A percentile compares a stretch with the other conserved stretches of the same genome.
Conservation (phyloP, 192 early-diverging fungal genomes). For the Spizellomyces punctatus region DNA sequence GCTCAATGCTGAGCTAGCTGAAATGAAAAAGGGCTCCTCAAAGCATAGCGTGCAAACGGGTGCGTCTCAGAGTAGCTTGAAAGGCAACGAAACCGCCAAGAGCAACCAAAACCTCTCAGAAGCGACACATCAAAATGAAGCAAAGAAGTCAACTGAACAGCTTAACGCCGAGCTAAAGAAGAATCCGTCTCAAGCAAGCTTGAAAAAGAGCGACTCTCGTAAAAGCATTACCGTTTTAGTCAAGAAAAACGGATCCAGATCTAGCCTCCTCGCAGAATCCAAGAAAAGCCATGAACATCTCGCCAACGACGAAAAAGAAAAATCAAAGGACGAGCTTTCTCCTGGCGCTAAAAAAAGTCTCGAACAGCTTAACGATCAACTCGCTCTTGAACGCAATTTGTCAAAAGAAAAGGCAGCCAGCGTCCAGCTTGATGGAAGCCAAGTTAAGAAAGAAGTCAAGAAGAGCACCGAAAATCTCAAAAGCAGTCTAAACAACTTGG, state of each 20-base stretch:
- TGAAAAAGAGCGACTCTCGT: constrained; percentile 18
- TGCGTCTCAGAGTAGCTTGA: neutral
- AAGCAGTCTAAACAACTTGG: neutral
- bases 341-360: constrained; percentile 12
- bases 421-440: neutral
- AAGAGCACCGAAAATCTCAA: neutral
- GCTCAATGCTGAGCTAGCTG: constrained; percentile 9
- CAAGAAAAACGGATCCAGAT: neutral
- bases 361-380: constrained; percentile 17
- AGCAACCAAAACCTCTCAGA: too few relatives aligned
- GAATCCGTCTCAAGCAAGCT: neutral
- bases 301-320: constrained; percentile 12
- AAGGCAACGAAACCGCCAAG: neutral
- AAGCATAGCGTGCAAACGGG: neutral
- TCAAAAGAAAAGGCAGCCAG: constrained; percentile 16
- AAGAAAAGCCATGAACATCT: too few relatives aligned
- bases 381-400: constrained; percentile 16
- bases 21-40: neutral
- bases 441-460: neutral
- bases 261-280: neutral
- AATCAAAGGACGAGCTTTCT: constrained; percentile 10
- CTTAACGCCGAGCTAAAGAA: neutral
- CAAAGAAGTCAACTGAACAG: too few relatives aligned
- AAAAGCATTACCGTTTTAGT: neutral
- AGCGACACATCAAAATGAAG: too few relatives aligned